Evolutionary conservation across 768 basidiomycete species (phyloP).

Genomic region (Russula lepida): DNA sequence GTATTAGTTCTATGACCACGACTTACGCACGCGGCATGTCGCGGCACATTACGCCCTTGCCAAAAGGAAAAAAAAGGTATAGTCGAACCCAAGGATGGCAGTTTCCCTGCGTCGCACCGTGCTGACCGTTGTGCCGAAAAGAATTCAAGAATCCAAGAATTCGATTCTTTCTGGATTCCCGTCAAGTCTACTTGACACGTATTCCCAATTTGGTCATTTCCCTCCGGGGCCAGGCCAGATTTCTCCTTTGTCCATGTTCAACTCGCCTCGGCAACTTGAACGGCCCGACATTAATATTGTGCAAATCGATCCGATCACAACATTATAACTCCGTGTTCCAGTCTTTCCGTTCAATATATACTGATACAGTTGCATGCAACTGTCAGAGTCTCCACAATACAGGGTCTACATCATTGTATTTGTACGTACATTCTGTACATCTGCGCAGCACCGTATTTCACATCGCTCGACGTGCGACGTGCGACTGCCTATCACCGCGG

Average conservation of each 20-base stretch:
- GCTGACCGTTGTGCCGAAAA: too few relatives aligned
- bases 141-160: too few relatives aligned
- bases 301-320: background rate
- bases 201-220: background rate
- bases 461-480: background rate
- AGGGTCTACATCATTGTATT: background rate
- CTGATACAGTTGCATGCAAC: background rate
- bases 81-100: background rate
- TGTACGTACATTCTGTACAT: background rate
- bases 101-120: too few relatives aligned
- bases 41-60: background rate
- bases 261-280: background rate
- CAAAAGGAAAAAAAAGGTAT: background rate
- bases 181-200: too few relatives aligned
- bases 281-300: background rate
- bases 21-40: background rate
- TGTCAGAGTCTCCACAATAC: background rate
- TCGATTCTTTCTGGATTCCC: too few relatives aligned
- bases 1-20: too few relatives aligned
- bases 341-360: too few relatives aligned
- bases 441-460: background rate
- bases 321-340: background rate
- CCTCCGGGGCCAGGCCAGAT: too few relatives aligned
- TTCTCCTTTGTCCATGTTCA: too few relatives aligned
- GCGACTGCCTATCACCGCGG: background rate